Base-by-base conservation (phyloP, 805 yeast species). In the Yamadazyma kitorensis region DNA sequence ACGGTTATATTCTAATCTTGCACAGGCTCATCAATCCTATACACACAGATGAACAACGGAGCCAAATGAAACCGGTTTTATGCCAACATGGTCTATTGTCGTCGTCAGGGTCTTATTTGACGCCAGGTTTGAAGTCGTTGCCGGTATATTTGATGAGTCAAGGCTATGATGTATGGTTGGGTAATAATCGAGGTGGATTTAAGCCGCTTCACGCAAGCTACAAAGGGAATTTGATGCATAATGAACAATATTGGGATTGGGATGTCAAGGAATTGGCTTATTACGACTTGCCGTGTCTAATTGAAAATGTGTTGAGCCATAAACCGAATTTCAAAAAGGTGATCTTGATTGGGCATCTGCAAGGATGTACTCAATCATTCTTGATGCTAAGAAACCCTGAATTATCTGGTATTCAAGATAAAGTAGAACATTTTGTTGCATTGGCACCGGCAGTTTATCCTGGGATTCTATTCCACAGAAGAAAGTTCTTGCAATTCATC, bases 371-470 rank as follows among this genome's bases (percentile, higher is more conserved):
- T 0, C 96, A 89, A 56, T 71, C 83, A 0, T 82, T 87, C 36
- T 61, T 84, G 48, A 76, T 87, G 30, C 62, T 93, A 22, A 72
- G 82, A 12, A 64, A 64, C 41, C 51, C 46, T 4, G 46, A 60
- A 13, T 48, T 62, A 24, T 24, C 33, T 4, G 45, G 50, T 2
- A 45, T 76, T 24, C 76, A 78, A 29, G 59, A 64, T 4, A 80
- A 78, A 41, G 56, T 91, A 13, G 80, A 80, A 35, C 70, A 74
- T 34, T 86, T 86, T 50, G 67, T 86, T 18, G 86, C 91, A 0
- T 59, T 91, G 34, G 85, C 97, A 0, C 98, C 98, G 0, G 98
- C 98, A 0, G 80, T 88, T 2, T 93, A 77, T 52, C 94, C 95
- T 0, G 98, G 98, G 0, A 67, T 78, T 1, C 59, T 88, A 28